These are phyloP conservation scores for Aureobasidium sp. DNA, from an alignment of 2,329 filamentous ascomycete genomes.

Conservation along the genomic window DNA sequence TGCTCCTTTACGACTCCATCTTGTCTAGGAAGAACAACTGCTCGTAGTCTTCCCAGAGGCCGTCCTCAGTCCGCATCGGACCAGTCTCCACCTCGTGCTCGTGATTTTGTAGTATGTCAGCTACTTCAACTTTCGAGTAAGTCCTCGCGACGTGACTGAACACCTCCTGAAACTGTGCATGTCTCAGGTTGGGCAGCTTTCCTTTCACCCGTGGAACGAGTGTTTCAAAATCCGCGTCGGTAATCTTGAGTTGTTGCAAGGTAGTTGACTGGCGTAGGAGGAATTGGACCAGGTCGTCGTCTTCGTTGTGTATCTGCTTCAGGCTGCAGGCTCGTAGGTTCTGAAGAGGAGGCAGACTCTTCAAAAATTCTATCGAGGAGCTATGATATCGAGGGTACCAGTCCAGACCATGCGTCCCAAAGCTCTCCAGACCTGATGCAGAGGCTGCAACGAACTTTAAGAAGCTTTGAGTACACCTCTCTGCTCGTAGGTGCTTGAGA, in stretches of 20 bases:
- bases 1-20: no score
- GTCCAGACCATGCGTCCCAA: not conserved
- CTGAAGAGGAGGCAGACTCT: not conserved
- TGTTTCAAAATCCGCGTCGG: not conserved
- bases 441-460: not conserved
- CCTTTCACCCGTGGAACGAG: not conserved
- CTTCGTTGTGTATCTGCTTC: not conserved
- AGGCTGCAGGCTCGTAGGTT: not conserved
- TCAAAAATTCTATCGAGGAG: not conserved
- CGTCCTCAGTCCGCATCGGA: not conserved
- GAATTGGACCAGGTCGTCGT: not conserved
- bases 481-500: not conserved
- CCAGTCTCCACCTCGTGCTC: not conserved
- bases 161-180: no score
- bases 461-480: not conserved
- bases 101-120: not conserved
- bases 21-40: not conserved
- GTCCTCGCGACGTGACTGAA: no score
- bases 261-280: not conserved
- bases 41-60: not conserved
- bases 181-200: not conserved
- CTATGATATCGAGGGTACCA: fast-evolving
- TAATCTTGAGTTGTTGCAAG: not conserved
- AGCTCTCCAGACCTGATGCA: not conserved
- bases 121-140: no score